Evolutionary conservation across 495 filamentous ascomycete species (phyloP), one percentile per base, ranked within the genome.

Genomic region (Pyrenula massariospora): DNA sequence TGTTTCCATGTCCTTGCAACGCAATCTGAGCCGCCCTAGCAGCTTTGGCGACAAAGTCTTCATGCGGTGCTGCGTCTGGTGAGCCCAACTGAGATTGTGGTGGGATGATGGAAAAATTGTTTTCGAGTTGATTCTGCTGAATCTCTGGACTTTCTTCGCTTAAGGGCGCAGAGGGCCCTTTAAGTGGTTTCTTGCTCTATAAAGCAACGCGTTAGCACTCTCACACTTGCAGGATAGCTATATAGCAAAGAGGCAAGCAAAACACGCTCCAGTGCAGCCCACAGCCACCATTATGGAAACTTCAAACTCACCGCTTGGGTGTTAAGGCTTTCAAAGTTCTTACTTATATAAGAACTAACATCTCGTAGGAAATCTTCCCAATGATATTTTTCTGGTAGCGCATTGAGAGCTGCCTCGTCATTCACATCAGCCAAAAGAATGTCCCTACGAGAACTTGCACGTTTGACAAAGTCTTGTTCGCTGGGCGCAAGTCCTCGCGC

Each of bases 351-450:
- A 19, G 69, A 75, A 63, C 84, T 87, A 2, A 95, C 71, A 55
- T 83, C 82, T 24, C 84, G 77, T 11, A 92, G 71, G 57, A 96
- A 91, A 25, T 87, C 85, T 47, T 84, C 83, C 76, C 86, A 85
- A n/a, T 86, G 80, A 62, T 88, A 94, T 62, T 88, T 87, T 57
- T 87, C 84, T 1, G 81, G 82, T 23, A 95, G 69, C 20, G 73
- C 72, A 55, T 72, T 80, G 57, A 88, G 76, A 47, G 72, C 79
- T 51, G 85, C 83, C 51, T 77, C 71, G 24, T 83, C 80, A 36
- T 80, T 73, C 20, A 81, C 73, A 51, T 86, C 84, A 36, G 76
- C 77, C 20, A 84, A 72, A 48, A 95, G 75, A 57, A 85, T 83
- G 22, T 84, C 78, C 57, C 82, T 83, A 52, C 89, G 76, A 22